Base-by-base conservation (phyloP, 441 rosid species). In the Populus trichocarpa region DNA sequence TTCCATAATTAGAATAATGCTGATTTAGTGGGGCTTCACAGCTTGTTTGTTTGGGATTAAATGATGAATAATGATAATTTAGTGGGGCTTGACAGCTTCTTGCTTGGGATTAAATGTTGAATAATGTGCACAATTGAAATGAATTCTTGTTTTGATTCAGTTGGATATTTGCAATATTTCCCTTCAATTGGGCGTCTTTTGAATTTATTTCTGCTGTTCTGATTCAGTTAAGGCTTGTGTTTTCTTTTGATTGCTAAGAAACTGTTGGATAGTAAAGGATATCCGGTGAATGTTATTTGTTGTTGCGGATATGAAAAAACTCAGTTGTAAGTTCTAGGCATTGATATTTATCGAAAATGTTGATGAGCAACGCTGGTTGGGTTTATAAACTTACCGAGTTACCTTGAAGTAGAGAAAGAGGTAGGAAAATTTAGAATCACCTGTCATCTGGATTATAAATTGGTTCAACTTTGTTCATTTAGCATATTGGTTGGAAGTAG, bases 1-100 rank as follows among this genome's bases (percentile, higher is more conserved):
- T 82, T 74, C 97, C 97, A 12, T 96, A 92, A 91, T 18, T 6
- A 18, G 14, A 67, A 6, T 70, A 46, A 46, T 46, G 57, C 57
- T 46, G 57, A 14, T 46, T 46, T 13, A 46, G 57, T 0, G 57
- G 57, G 57, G 20, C 16, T 46, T 46, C 57, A 46, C 57, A 14
- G 20, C 57, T 46, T 13, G 18, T 46, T 46, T 46, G 57, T 46
- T 46, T 46, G 20, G 20, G 6, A 46, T 46, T 46, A 46, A 46
- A 46, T 46, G 57, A 13, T 14, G 57, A 46, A 46, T 46, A 46
- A 14, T 61, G 71, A 28, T 67, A 67, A 53, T 76, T 59, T 46
- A 46, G 53, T 4, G 53, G 53, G 57, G 2, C 57, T 1, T 1
- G 57, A 46, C 57, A 3, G 57, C n/a, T n/a, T n/a, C 18, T n/a